phyloP scores from a whole-genome alignment of 2,329 filamentous ascomycete species.

The Dendrostoma leiphaemia region DNA sequence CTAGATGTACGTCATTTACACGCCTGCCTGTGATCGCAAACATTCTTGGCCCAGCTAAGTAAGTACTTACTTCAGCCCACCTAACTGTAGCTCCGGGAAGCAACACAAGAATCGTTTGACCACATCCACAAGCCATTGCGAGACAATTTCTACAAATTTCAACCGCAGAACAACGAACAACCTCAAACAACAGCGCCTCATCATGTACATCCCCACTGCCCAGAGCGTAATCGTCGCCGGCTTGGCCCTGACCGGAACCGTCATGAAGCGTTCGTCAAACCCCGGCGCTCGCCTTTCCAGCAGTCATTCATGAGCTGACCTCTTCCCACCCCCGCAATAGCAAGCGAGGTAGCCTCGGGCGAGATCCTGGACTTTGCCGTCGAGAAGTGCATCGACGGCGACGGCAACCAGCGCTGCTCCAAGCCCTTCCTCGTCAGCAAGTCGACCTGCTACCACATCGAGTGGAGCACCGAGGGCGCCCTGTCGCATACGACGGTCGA shows the following conservation, averaged over 20 bases:
- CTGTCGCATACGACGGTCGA: slow-evolving; percentile 40
- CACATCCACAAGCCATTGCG: no score
- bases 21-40: no score
- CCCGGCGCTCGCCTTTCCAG: not conserved
- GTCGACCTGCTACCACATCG: slow-evolving; percentile 38
- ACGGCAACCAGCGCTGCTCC: slow-evolving; percentile 37
- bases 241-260: not conserved
- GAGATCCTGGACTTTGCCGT: slow-evolving; percentile 40
- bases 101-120: no score
- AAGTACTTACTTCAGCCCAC: no score
- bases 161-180: no score
- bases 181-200: not conserved
- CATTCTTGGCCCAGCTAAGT: no score
- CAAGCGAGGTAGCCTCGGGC: slow-evolving; percentile 22
- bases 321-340: not conserved
- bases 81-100: no score
- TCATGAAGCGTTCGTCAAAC: not conserved
- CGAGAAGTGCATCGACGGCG: slow-evolving; percentile 37
- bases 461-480: slow-evolving; percentile 38
- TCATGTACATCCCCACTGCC: not conserved
- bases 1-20: no score
- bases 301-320: not conserved
- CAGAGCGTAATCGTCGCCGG: not conserved
- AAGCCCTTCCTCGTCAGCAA: slow-evolving; percentile 38
- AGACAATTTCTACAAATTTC: no score